Evolutionary conservation across 805 yeast species (phyloP).

Genomic region (Spathaspora sp.): DNA sequence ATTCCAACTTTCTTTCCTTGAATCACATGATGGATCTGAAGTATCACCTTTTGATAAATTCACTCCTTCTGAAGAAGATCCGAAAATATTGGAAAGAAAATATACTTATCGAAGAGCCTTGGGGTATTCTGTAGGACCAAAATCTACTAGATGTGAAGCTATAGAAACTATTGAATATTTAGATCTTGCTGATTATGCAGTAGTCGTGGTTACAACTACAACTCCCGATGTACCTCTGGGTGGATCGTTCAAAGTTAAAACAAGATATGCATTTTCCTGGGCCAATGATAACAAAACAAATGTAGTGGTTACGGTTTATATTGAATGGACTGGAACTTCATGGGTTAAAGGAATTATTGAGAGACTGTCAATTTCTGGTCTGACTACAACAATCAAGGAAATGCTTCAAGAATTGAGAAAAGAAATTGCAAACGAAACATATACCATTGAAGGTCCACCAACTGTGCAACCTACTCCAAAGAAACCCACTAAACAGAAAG

Average conservation of each 20-base stretch:
- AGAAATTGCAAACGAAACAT: constrained; percentile 22
- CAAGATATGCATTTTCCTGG: constrained; percentile 77
- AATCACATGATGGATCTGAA: constrained; percentile 45
- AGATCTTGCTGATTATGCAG: constrained; percentile 53
- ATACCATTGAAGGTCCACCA: constrained; percentile 17
- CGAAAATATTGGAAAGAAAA: constrained; percentile 42
- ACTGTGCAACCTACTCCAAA: constrained; percentile 1
- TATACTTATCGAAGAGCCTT: constrained; percentile 74
- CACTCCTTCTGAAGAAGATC: constrained; percentile 28
- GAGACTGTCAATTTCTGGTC: constrained; percentile 79
- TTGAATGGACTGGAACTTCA: constrained; percentile 87
- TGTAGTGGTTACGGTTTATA: constrained; percentile 62
- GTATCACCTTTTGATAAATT: constrained; percentile 37
- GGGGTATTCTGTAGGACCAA: constrained; percentile 86
- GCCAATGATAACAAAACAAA: constrained; percentile 56
- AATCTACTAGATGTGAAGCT: constrained; percentile 74
- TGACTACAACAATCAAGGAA: constrained; percentile 55
- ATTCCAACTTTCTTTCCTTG: constrained; percentile 36
- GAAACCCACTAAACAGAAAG: constrained; percentile 3
- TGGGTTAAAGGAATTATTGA: constrained; percentile 93
- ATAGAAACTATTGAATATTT: constrained; percentile 55
- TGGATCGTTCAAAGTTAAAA: constrained; percentile 67
- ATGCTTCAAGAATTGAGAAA: constrained; percentile 37
- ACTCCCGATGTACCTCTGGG: constrained; percentile 98
- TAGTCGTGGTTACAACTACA: constrained; percentile 57